Evolutionary conservation across 1,284 basidiomycete species (phyloP).

Genomic region (Naganishia albida): DNA sequence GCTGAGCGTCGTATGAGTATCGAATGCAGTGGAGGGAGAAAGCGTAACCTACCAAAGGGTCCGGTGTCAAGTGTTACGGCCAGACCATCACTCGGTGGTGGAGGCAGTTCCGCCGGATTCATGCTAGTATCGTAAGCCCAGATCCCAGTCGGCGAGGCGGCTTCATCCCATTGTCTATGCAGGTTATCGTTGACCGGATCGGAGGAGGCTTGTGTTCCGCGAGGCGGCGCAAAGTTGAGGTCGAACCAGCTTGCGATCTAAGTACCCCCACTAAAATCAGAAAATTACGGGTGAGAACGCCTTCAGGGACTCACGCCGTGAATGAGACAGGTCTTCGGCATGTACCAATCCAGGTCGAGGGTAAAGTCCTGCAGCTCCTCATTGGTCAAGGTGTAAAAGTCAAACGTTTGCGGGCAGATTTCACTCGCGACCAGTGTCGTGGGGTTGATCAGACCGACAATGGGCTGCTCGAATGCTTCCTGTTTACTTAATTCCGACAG

Average conservation of each 20-base stretch:
- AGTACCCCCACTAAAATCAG: not conserved
- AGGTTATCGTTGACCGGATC: constrained; percentile 26
- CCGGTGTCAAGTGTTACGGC: constrained; percentile 50
- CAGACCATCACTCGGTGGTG: constrained; percentile 45
- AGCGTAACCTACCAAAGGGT: constrained; percentile 43
- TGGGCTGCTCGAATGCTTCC: constrained; percentile 53
- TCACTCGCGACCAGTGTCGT: constrained; percentile 45
- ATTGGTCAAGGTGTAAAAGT: constrained; percentile 51
- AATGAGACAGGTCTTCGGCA: constrained; percentile 48
- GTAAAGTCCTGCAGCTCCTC: constrained; percentile 51
- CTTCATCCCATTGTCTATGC: constrained; percentile 28
- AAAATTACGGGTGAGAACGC: not conserved
- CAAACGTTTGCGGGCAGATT: constrained; percentile 48
- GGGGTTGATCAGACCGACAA: constrained; percentile 55
- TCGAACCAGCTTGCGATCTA: constrained; percentile 55
- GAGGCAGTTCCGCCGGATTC: constrained; percentile 48
- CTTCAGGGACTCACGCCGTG: constrained; percentile 44
- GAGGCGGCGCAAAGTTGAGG: constrained; percentile 45
- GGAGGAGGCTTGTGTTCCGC: constrained; percentile 2
- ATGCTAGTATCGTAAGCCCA: constrained; percentile 44
- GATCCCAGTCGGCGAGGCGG: not conserved
- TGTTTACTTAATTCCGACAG: constrained; percentile 46
- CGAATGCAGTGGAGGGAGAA: not conserved
- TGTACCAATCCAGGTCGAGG: constrained; percentile 49
- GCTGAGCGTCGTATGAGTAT: constrained; percentile 35